Conservation (phyloP, 2,329 filamentous ascomycete genomes). For the Triangularia setosa region DNA sequence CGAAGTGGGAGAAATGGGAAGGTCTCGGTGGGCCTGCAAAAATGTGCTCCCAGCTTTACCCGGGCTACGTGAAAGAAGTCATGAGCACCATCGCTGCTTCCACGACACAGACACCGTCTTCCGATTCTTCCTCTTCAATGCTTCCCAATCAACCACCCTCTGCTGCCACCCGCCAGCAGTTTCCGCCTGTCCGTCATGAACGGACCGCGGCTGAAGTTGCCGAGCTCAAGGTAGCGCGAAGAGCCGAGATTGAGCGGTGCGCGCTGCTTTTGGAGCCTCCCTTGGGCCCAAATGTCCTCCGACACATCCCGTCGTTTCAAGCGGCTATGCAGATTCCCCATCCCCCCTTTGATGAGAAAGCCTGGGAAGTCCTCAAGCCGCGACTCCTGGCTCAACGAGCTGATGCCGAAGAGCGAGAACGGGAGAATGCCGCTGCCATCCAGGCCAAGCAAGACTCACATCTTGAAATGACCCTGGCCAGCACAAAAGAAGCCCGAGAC, state of each 20-base stretch:
- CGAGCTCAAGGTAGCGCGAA: slow-evolving; percentile 60
- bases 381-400: slow-evolving; percentile 63
- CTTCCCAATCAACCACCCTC: background rate
- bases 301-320: slow-evolving; percentile 69
- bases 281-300: slow-evolving; percentile 57
- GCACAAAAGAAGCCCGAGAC: slow-evolving; percentile 51
- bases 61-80: slow-evolving; percentile 11
- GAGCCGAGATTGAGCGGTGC: slow-evolving; percentile 67
- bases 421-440: slow-evolving; percentile 30
- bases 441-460: slow-evolving; percentile 15
- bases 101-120: background rate
- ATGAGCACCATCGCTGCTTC: background rate
- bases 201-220: slow-evolving; percentile 60
- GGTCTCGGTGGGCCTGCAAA: slow-evolving; percentile 38
- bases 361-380: slow-evolving; percentile 66
- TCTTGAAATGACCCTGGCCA: slow-evolving; percentile 24
- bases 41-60: slow-evolving; percentile 32
- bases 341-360: slow-evolving; percentile 59
- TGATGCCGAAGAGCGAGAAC: slow-evolving; percentile 54
- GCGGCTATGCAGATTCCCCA: slow-evolving; percentile 67
- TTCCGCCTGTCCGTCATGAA: slow-evolving; percentile 35
- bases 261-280: slow-evolving; percentile 64
- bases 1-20: slow-evolving; percentile 75
- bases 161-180: slow-evolving; percentile 15
- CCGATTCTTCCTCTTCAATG: background rate